Base-by-base conservation (phyloP, 1,284 basidiomycete genomes). In the Ceratobasidium sp. region DNA sequence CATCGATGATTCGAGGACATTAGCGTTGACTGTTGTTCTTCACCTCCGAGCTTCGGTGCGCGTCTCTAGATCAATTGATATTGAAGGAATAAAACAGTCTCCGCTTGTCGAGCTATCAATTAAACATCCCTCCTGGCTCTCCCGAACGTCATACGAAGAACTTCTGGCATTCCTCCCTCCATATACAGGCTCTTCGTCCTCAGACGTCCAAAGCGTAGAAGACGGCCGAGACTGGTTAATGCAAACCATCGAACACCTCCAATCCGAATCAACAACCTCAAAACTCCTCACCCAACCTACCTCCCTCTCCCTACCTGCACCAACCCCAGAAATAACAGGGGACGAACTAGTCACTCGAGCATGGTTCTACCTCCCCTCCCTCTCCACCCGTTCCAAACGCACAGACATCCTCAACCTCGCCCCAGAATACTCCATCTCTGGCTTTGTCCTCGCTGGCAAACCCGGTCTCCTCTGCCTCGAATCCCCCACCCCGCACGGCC, bases 331-430 rank as follows among this genome's bases (percentile, higher is more conserved):
- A n/a, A 67, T 35, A 35, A 7, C 5, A 38, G 35, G 3, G 18
- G 47, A 49, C 44, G 35, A 43, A 21, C 7, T 11, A n/a, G 50
- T 73, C 32, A 67, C 67, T 5, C 70, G 76, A 3, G 75, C 75
- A 26, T 76, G 76, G 76, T 74, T 75, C 73, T 74, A 76, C 67
- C 74, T 76, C 30, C 76, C 76, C 55, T 76, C 76, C 8, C 73
- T 76, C 50, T 75, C 74, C 21, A 75, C 76, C n/a, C 62, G 62
- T 6, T 72, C 69, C 47, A 76, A 76, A 72, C 76, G 76, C 13
- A 35, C 64, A 14, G 76, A 76, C n/a, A 72, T 76, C 28, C 64
- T 76, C 16, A 74, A 30, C 26, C 70, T 75, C 55, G 74, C 76
- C 13, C 41, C 69, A 13, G 28, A 58, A 26, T 73, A 76, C 54